Evolutionary conservation across 2,329 filamentous ascomycete genomes (phyloP), one percentile per base, ranked within the genome.

Genomic region (Verticillium klebahnii): DNA sequence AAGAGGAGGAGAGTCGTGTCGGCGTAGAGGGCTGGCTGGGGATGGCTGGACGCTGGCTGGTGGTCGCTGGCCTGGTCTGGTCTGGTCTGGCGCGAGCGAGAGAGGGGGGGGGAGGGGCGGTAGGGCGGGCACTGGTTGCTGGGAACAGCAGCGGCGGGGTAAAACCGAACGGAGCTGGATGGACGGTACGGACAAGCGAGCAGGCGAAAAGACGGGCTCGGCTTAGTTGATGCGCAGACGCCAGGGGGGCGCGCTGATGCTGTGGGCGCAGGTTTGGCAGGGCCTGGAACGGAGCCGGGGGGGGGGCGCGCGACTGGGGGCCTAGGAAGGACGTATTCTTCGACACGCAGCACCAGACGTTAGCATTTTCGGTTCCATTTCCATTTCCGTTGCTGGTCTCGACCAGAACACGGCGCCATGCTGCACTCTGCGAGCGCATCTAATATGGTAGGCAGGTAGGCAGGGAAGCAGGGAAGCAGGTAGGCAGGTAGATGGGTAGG

Each of bases 61-160:
- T 17, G 45, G 45, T 23, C 45, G 45, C 45, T 12, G n/a, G 45
- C 12, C 45, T 50, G 45, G 19, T 29, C 25, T 29, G 25, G 25
- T n/a, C n/a, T n/a, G n/a, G n/a, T 29, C 29, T 29, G 29, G 29
- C 29, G 29, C 29, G 29, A 29, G 29, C 45, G 45, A 50, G 45
- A 25, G 45, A 23, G n/a, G 45, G 23, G 8, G 23, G n/a, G 19
- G 45, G 45, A 50, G 45, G 45, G 45, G 45, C 29, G 15, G 45
- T 31, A 14, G 31, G 31, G 29, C 32, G 39, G 52, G n/a, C 32
- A 55, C 58, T 54, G 40, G 58, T 23, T 17, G 25, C 57, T 45
- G 57, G 57, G 57, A 25, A 40, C 57, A 31, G 37, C n/a, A 52
- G 57, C 36, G 57, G 39, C 36, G 31, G 56, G 32, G 56, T 59